Evolutionary conservation across 768 basidiomycete genomes (phyloP).

Genomic region (Boletellus ananas): DNA sequence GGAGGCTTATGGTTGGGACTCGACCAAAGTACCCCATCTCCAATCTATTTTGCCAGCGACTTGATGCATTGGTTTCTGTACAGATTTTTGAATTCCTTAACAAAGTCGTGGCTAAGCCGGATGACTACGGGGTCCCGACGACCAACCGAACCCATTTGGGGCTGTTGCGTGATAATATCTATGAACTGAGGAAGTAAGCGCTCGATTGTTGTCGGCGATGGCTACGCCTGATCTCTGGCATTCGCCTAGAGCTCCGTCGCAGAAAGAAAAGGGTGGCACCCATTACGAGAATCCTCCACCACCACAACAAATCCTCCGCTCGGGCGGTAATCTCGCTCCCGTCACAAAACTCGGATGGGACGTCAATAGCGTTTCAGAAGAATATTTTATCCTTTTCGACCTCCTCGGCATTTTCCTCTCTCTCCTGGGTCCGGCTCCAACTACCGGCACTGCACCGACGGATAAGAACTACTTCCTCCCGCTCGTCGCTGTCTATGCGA

Average conservation of each 20-base stretch:
- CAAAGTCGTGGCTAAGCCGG: neutral
- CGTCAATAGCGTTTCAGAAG: neutral
- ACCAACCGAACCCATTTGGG: neutral
- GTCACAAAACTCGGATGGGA: neutral
- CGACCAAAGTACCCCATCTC: neutral
- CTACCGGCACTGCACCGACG: neutral
- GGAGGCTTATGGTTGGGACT: neutral
- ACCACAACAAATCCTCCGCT: neutral
- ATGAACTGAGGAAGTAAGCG: neutral
- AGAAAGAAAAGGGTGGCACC: neutral
- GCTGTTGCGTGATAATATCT: neutral
- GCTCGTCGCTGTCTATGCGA: neutral
- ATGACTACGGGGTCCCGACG: neutral
- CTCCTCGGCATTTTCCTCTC: neutral
- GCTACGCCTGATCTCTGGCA: neutral
- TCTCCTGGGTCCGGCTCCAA: neutral
- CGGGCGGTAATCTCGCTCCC: neutral
- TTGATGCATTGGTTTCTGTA: neutral
- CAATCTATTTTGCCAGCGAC: neutral
- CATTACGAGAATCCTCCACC: neutral
- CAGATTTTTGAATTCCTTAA: neutral
- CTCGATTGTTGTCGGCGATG: neutral
- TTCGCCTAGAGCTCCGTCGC: neutral
- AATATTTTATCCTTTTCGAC: neutral
- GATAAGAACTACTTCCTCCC: neutral